Base-by-base conservation (phyloP, 768 basidiomycete genomes). In the Rhodocollybia butyracea region DNA sequence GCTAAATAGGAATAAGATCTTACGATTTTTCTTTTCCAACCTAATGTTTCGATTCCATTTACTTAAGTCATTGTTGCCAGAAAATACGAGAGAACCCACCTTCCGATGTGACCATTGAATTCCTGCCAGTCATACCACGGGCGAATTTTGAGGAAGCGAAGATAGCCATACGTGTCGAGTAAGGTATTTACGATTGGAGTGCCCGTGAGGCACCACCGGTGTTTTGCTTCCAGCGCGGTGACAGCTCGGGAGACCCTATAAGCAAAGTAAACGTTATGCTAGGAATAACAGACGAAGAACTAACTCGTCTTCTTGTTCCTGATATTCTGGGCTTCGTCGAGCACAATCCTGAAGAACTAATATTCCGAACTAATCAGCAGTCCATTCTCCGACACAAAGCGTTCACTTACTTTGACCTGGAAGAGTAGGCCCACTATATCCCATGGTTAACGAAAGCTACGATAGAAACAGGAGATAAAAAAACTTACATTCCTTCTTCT, bases 201-300 rank as follows among this genome's bases (percentile, higher is more conserved):
- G 77, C 83, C 85, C 24, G 85, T 88, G 8, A 89, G 69, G 59
- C 79, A 80, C 89, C 89, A 91, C 36, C 86, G 76, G 63, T 83
- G 78, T 17, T 62, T 73, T 0, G 81, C 59, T 11, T 74, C 67
- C 15, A 91, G 68, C 12, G 81, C 76, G 10, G 77, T 77, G 13
- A 84, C 79, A 2, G 82, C 79, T 17, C 80, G 74, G 17, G 83
- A 83, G 39, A 71, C 72, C 38, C 81, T 10, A 13, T 11, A 57
- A 19, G 13, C 11, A 6, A 22, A 67, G 59, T 66, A 55, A 59
- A 68, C 31, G 19, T 13, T n/a, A 11, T 19, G 7, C 24, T 30
- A 38, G 8, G n/a, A 39, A 19, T 22, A 10, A 21, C 34, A 50
- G 19, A 17, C 13, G 19, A 27, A 32, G 26, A 5, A 65, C 78